Conservation (phyloP, 192 early-diverging fungal genomes). For the Thoreauomyces humboldtii region DNA sequence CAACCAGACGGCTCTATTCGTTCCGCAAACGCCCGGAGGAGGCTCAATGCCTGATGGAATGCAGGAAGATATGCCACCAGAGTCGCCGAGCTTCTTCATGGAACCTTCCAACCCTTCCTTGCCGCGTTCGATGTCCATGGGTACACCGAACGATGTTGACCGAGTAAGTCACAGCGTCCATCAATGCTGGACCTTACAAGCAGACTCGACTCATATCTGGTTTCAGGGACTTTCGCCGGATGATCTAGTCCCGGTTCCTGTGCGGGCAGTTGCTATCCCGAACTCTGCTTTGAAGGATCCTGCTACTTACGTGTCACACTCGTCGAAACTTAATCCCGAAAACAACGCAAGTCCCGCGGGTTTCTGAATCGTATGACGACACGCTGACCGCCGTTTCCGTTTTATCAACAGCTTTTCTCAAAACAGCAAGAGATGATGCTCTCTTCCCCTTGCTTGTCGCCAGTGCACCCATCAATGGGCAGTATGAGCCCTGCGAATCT, state of each 20-base stretch:
- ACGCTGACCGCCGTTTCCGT: conserved; percentile 12
- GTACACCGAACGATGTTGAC: too few relatives aligned
- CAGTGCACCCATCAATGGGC: conserved; percentile 22
- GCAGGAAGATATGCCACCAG: too few relatives aligned
- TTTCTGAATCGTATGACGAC: conserved; percentile 11
- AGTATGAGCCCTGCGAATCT: conserved; percentile 19
- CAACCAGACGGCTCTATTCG: background rate
- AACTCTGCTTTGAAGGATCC: conserved; percentile 40
- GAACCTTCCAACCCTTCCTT: too few relatives aligned
- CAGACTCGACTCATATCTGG: too few relatives aligned
- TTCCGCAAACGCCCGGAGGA: too few relatives aligned
- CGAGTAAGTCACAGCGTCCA: too few relatives aligned
- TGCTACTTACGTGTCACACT: conserved; percentile 38
- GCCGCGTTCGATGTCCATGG: too few relatives aligned
- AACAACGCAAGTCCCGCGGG: conserved; percentile 27
- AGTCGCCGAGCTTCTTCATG: too few relatives aligned
- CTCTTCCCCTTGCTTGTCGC: conserved; percentile 37
- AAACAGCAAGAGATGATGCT: conserved; percentile 17
- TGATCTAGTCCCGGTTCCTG: conserved; percentile 7
- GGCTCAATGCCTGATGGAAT: too few relatives aligned
- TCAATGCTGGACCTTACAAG: too few relatives aligned
- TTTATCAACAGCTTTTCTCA: background rate
- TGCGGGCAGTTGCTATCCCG: conserved; percentile 33
- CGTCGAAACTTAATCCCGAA: conserved; percentile 43
- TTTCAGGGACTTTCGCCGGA: too few relatives aligned